phyloP scores from a whole-genome alignment of 495 filamentous ascomycete genomes.

The Sabuloglossum arenarium region DNA sequence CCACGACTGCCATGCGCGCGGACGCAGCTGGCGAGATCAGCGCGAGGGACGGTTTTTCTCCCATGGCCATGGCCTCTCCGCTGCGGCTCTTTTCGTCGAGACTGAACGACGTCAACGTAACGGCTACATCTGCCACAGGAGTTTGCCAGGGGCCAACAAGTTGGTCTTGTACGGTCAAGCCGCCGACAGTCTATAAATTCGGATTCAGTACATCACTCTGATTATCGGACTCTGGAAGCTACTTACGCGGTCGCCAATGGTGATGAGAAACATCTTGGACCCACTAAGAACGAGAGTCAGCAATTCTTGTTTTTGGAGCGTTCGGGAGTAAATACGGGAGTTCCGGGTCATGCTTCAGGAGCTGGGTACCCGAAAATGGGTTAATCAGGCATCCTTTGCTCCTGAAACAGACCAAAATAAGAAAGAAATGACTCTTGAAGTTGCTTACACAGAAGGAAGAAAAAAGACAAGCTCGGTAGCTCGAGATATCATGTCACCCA shows the following conservation, averaged over 20 bases:
- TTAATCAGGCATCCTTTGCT: too few species aligned
- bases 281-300: slow-evolving; percentile 77
- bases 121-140: slow-evolving; percentile 84
- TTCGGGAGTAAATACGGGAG: too few species aligned
- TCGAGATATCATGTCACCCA: too few species aligned
- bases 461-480: too few species aligned
- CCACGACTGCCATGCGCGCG: slow-evolving; percentile 88
- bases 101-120: slow-evolving; percentile 71
- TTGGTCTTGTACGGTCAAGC: slow-evolving; percentile 74
- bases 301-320: too few species aligned
- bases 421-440: too few species aligned
- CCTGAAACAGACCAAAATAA: too few species aligned
- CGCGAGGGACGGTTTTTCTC: slow-evolving; percentile 78
- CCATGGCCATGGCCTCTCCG: slow-evolving; percentile 94
- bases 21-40: slow-evolving; percentile 86
- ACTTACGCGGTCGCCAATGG: slow-evolving; percentile 89
- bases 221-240: too few species aligned
- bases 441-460: too few species aligned
- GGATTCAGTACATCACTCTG: too few species aligned
- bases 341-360: too few species aligned
- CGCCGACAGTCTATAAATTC: slow-evolving; percentile 76
- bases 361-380: too few species aligned
- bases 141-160: slow-evolving; percentile 95
- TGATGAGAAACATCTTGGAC: slow-evolving; percentile 92
- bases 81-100: slow-evolving; percentile 49